Evolutionary conservation across 805 yeast genomes (phyloP).

Genomic region (Suhomyces canberraensis): DNA sequence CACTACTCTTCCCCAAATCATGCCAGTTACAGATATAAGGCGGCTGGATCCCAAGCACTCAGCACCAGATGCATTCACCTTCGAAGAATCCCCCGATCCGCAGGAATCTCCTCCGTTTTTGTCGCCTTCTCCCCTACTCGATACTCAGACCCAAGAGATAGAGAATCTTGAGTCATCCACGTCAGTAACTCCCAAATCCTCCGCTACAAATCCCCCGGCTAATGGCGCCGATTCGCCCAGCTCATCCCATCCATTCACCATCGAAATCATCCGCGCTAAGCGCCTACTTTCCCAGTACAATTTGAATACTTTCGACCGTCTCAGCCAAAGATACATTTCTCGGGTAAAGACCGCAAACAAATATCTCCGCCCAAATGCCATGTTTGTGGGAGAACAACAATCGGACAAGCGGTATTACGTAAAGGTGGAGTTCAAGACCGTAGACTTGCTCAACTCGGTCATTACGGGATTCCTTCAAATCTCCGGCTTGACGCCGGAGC

Average conservation of each 20-base stretch:
- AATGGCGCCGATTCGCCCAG: neutral
- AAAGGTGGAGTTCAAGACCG: constrained; percentile 62
- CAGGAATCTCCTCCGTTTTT: no score
- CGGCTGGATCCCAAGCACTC: no score
- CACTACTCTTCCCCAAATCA: no score
- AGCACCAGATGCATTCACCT: no score
- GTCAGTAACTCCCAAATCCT: no score
- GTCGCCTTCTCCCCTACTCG: no score
- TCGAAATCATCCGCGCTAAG: neutral
- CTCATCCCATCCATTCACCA: neutral
- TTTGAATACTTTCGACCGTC: neutral
- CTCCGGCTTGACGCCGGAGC: constrained; percentile 58
- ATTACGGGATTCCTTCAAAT: constrained; percentile 63
- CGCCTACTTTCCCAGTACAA: neutral
- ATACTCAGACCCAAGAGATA: no score
- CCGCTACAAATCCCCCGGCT: neutral
- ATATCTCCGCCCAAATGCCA: constrained; percentile 59
- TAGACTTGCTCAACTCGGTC: constrained; percentile 50
- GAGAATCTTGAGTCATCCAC: no score
- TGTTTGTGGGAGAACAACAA: constrained; percentile 66
- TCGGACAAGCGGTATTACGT: constrained; percentile 68
- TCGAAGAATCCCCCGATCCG: no score
- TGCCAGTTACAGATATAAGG: constrained; percentile 12
- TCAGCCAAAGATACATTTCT: constrained; percentile 8
- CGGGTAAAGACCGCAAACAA: constrained; percentile 38